Evolutionary conservation across 1,284 basidiomycete species (phyloP), one percentile per base, ranked within the genome.

Genomic region (Porogramme epimiltina): DNA sequence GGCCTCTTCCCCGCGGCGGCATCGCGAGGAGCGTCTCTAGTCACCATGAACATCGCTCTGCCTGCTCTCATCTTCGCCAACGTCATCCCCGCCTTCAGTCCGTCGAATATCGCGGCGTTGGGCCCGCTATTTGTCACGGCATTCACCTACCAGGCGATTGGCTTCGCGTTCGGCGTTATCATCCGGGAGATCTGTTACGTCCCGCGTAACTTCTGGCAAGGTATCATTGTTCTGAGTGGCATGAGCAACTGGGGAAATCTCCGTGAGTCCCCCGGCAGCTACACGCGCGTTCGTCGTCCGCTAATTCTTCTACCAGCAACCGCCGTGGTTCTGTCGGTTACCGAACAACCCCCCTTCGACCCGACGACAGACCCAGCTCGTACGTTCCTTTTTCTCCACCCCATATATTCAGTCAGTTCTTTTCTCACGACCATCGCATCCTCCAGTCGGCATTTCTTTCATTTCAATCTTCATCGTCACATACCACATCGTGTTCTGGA

Each of bases 211-310:
- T 75, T 75, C 56, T 73, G 71, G 69, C 71, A 73, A 54, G 73
- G 72, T 5, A 66, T 74, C 22, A 51, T 75, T 22, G 63, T 74
- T 22, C 45, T 69, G 39, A 72, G 72, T 10, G 66, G 69, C 2
- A 67, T 77, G 61, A 78, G 76, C 39, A 81, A 81, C 58, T 81
- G 79, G 79, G 77, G 77, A 51, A 72, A 74, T 45, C 60, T 74
- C 2, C 66, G 67, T 69, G 39, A 54, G 67, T 20, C 24, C 10
- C 10, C 36, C 3, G 15, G 6, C 28, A 8, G 28, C 28, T 31
- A 31, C 6, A 19, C n/a, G 8, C 9, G 18, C 3, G 0, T 44
- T 23, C 31, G 22, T 3, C 20, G 41, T 25, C n/a, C n/a, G n/a
- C n/a, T n/a, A n/a, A n/a, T n/a, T n/a, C 13, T 18, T 37, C 42